Conservation (phyloP, 148 eudicot species). For the Rhododendron simsii region DNA sequence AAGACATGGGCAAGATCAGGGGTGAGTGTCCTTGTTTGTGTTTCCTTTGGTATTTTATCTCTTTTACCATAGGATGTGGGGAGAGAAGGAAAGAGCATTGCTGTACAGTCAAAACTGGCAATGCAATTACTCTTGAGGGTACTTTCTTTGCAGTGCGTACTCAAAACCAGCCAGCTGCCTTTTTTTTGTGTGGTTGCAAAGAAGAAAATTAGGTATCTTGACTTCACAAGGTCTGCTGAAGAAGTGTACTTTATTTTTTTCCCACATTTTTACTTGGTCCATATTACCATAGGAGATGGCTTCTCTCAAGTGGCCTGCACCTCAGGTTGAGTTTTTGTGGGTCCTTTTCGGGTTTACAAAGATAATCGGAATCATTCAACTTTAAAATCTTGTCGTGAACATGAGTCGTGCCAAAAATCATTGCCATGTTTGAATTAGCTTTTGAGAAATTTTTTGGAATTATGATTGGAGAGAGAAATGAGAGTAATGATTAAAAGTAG, state of each 20-base stretch:
- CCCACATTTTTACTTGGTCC: not conserved
- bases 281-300: not conserved
- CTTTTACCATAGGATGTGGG: not conserved
- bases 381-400: not conserved
- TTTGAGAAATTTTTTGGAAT: too few relatives aligned
- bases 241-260: not conserved
- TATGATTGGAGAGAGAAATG: too few relatives aligned
- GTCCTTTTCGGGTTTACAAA: not conserved
- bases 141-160: conserved; percentile 1
- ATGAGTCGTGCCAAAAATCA: not conserved
- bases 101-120: conserved; percentile 12
- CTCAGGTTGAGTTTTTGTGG: not conserved
- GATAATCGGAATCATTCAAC: too few relatives aligned
- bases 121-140: not conserved
- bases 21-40: not conserved
- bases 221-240: conserved; percentile 8
- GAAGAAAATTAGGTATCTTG: not conserved
- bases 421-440: too few relatives aligned
- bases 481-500: too few relatives aligned
- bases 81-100: not conserved
- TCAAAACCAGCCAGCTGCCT: conserved; percentile 13
- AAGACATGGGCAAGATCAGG: conserved; percentile 4
- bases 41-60: not conserved
- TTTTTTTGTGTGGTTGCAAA: not conserved
- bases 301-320: not conserved